Conservation (phyloP, 2,329 filamentous ascomycete species). For the Nothopassalora personata region DNA sequence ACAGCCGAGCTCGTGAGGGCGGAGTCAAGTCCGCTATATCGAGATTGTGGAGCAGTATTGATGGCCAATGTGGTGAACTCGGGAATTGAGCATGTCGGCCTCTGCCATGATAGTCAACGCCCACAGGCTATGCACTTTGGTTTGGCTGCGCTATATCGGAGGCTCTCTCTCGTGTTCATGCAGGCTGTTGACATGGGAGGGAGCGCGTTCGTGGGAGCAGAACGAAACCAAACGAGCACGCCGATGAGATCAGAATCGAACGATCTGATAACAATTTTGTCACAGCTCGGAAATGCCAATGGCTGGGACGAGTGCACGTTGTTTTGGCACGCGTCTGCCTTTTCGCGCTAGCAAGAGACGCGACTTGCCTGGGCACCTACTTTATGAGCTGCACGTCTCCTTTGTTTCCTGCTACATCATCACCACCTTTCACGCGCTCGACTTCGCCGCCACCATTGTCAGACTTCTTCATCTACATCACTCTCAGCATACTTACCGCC, state of each 20-base stretch:
- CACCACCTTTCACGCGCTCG: not conserved
- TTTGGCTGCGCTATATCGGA: no score
- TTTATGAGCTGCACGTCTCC: slow-evolving; percentile 5
- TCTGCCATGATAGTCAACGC: no score
- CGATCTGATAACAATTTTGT: not conserved
- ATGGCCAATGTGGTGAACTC: no score
- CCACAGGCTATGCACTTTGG: no score
- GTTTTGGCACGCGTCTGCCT: no score
- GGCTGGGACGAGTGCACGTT: not conserved
- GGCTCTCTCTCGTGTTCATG: no score
- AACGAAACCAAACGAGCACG: not conserved
- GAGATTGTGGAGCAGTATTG: no score
- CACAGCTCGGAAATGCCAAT: not conserved
- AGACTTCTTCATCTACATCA: slow-evolving; percentile 5
- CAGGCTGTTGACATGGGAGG: not conserved
- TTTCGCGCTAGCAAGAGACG: not conserved
- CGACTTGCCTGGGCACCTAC: not conserved
- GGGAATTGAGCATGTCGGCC: no score
- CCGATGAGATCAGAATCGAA: slow-evolving; percentile 3
- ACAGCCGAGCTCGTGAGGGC: not conserved
- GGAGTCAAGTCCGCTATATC: not conserved
- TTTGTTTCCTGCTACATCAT: slow-evolving; percentile 6
- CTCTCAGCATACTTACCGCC: slow-evolving; percentile 15
- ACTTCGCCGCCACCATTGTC: slow-evolving; percentile 8
- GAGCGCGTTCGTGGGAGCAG: not conserved